Percentiles rank a stretch among this genome's conserved stretches.
phyloP scores from a whole-genome alignment of 305 asterid species.

The Withania somnifera region DNA sequence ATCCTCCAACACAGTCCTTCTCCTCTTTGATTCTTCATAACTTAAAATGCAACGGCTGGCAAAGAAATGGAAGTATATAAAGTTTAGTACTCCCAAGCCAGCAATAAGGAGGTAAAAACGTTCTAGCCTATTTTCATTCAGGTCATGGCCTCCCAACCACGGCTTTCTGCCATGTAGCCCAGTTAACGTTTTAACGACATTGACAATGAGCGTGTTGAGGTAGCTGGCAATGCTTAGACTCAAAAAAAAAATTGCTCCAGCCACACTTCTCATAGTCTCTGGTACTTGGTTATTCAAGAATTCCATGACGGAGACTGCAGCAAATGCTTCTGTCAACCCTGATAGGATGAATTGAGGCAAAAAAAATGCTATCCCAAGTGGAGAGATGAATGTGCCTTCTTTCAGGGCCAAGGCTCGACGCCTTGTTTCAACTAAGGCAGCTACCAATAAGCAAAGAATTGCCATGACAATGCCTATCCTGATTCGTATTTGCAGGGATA shows the following conservation, averaged over 20 bases:
- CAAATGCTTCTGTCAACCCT: conserved; percentile 67
- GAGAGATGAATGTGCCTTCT: conserved; percentile 24
- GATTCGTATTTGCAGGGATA: conserved; percentile 31
- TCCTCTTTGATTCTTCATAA: conserved; percentile 3
- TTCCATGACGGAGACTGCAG: conserved; percentile 63
- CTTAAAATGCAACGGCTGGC: conserved; percentile 32
- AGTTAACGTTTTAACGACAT: conserved; percentile 26
- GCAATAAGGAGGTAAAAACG: conserved; percentile 51
- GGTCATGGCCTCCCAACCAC: conserved; percentile 70
- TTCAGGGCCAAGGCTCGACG: conserved; percentile 33
- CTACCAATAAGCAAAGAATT: conserved; percentile 46
- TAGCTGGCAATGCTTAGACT: conserved; percentile 54
- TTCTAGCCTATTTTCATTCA: conserved; percentile 51
- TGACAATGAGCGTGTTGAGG: conserved; percentile 47
- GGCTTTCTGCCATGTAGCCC: conserved; percentile 17
- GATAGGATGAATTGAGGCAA: conserved; percentile 60
- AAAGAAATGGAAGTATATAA: conserved; percentile 37
- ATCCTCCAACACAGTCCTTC: background rate
- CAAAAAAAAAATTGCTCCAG: conserved; percentile 56
- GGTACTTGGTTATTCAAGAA: conserved; percentile 56
- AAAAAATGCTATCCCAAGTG: conserved; percentile 33
- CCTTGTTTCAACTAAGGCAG: conserved; percentile 40
- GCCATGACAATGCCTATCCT: conserved; percentile 46
- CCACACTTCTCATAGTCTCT: conserved; percentile 57
- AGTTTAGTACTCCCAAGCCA: conserved; percentile 31